Base-by-base conservation (phyloP, 805 yeast species). In the Pichia membranifaciens region DNA sequence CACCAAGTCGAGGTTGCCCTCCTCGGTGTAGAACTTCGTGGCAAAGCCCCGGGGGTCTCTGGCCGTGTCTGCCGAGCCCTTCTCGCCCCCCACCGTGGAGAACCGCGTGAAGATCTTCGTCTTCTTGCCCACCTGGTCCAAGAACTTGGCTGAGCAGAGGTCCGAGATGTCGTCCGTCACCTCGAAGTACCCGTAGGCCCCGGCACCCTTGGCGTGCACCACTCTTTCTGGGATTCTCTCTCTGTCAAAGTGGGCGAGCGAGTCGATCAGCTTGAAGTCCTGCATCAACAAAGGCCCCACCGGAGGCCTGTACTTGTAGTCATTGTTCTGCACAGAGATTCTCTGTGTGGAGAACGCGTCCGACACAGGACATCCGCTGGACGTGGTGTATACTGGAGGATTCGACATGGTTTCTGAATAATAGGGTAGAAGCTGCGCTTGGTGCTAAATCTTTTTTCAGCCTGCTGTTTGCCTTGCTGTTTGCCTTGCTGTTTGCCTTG, bases 171-270 rank as follows among this genome's bases (percentile, higher is more conserved):
- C 95, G 57, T 87, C 91, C 12, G 96, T 87, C 44, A 84, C 90
- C 66, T 85, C 95, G 63, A 88, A 88, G 55, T 74, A 76, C 55
- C 96, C 96, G 63, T 74, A 86, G 9, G 96, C 96, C 61, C 96
- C 96, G 13, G 90, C 84, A 56, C 96, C 96, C 65, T 87, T 87
- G 46, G 96, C 96, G 62, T 87, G 96, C 32, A 88, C 96, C 48
- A 87, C 95, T 68, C 96, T 76, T 70, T 88, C 96, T 12, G 96
- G 96, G 54, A 87, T 84, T 67, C 96, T 74, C 68, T 87, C 96
- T 56, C 95, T 75, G 69, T 86, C 95, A 59, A 87, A 87, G 66
- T 87, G 96, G 18, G 95, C 90, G 48, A 87, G 67, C 2, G 87
- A 76, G 59, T 87, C 96, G 58, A 87, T 74, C 67, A 87, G 70